Conservation (phyloP, 306 rosid species). For the Cercis canadensis region DNA sequence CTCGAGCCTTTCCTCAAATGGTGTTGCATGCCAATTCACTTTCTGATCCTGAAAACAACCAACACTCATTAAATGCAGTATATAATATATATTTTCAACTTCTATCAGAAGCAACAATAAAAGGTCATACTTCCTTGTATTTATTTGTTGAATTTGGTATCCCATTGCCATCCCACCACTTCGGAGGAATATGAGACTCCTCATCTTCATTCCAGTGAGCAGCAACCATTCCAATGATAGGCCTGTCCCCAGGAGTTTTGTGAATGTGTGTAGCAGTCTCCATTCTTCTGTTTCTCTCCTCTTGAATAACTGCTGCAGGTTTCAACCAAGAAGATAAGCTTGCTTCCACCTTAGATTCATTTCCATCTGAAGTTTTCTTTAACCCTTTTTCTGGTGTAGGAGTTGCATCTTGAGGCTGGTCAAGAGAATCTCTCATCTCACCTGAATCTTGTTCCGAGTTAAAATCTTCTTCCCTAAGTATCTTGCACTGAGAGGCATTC, state of each 20-base stretch:
- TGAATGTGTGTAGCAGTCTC: slow-evolving; percentile 41
- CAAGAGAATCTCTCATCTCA: slow-evolving; percentile 51
- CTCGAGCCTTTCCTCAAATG: slow-evolving; percentile 86
- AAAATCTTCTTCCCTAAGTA: slow-evolving; percentile 54
- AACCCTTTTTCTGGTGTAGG: slow-evolving; percentile 45
- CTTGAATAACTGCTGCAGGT: slow-evolving; percentile 52
- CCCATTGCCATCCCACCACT: slow-evolving; percentile 87
- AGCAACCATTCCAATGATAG: slow-evolving; percentile 76
- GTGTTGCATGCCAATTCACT: slow-evolving; percentile 97
- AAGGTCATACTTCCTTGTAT: slow-evolving; percentile 77
- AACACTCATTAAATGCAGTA: slow-evolving; percentile 23
- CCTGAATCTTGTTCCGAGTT: slow-evolving; percentile 49
- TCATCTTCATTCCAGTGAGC: slow-evolving; percentile 78
- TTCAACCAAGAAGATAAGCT: slow-evolving; percentile 73
- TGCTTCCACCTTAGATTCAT: slow-evolving; percentile 57
- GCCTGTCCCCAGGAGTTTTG: slow-evolving; percentile 68
- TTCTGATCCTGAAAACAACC: slow-evolving; percentile 76
- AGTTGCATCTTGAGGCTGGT: slow-evolving; percentile 47
- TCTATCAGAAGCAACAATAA: slow-evolving; percentile 9
- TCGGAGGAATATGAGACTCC: slow-evolving; percentile 59
- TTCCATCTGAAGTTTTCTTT: slow-evolving; percentile 45
- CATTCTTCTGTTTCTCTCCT: slow-evolving; percentile 39
- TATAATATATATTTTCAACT: slow-evolving; percentile 1
- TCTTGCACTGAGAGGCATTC: slow-evolving; percentile 48
- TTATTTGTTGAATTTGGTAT: slow-evolving; percentile 91